Conservation (phyloP, 2,329 filamentous ascomycete species). For the Chrysosporium queenslandicum region DNA sequence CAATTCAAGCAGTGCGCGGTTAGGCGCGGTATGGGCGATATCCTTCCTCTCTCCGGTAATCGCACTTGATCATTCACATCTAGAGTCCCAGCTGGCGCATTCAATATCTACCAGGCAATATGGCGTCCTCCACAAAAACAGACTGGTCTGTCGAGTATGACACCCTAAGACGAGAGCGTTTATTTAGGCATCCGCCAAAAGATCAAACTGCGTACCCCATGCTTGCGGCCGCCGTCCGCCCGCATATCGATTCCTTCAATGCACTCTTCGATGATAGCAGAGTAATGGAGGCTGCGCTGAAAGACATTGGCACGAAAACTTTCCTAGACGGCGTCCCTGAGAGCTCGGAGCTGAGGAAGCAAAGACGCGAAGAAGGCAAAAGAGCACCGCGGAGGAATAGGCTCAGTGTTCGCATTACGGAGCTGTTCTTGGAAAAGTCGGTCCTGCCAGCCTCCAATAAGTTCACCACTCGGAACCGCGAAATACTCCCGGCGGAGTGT, state of each 20-base stretch:
- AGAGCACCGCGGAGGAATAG: slow-evolving; percentile 53
- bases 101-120: slow-evolving; percentile 24
- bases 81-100: too few relatives aligned
- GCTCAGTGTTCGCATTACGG: slow-evolving; percentile 66
- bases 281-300: slow-evolving; percentile 62
- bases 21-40: not conserved
- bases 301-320: slow-evolving; percentile 80
- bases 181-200: slow-evolving; percentile 79
- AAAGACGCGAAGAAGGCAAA: slow-evolving; percentile 44
- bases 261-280: slow-evolving; percentile 67
- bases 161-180: slow-evolving; percentile 71
- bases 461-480: slow-evolving; percentile 63
- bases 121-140: slow-evolving; percentile 52
- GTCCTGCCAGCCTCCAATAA: slow-evolving; percentile 74
- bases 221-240: slow-evolving; percentile 73
- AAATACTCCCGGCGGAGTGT: slow-evolving; percentile 85
- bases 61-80: not conserved
- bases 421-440: slow-evolving; percentile 73
- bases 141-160: slow-evolving; percentile 80
- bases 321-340: slow-evolving; percentile 71
- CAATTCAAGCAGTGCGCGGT: not conserved
- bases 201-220: slow-evolving; percentile 82
- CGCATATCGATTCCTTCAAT: slow-evolving; percentile 95
- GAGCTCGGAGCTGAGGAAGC: slow-evolving; percentile 33
- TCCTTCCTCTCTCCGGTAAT: not conserved